A percentile compares a stretch with the other conserved stretches of the same genome.
These are phyloP conservation scores for Larix kaempferi DNA, from an alignment of 75 land plant species.

Conservation along the genomic window DNA sequence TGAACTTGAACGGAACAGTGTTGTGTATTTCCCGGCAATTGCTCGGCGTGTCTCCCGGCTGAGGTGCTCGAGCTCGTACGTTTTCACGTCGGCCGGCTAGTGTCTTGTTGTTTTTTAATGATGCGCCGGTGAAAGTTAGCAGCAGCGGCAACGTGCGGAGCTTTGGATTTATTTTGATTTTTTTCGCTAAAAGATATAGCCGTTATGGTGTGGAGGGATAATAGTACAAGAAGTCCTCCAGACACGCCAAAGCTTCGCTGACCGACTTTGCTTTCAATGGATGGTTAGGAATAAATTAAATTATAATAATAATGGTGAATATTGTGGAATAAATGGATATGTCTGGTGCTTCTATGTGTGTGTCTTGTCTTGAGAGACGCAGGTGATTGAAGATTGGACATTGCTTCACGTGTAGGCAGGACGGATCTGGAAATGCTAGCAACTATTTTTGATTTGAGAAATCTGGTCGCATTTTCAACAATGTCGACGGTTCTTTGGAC, in stretches of 20 bases:
- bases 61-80: neutral
- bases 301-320: neutral
- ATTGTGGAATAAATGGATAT: neutral
- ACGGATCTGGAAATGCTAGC: neutral
- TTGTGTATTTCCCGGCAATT: neutral
- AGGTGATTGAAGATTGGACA: neutral
- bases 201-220: neutral
- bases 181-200: neutral
- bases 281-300: neutral
- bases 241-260: slow-evolving; percentile 1
- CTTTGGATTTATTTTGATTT: neutral
- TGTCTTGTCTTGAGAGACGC: neutral
- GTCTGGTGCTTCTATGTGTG: neutral
- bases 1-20: neutral
- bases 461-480: neutral
- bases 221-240: neutral
- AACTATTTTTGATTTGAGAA: neutral
- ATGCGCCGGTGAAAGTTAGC: neutral
- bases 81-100: neutral
- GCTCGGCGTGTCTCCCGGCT: neutral
- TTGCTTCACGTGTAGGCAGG: no score
- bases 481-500: no score
- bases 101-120: neutral
- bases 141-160: neutral
- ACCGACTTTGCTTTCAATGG: neutral